Percentiles rank a stretch among this genome's conserved stretches.
Conservation (phyloP, 257 asterid genomes). For the Solanum chilense region DNA sequence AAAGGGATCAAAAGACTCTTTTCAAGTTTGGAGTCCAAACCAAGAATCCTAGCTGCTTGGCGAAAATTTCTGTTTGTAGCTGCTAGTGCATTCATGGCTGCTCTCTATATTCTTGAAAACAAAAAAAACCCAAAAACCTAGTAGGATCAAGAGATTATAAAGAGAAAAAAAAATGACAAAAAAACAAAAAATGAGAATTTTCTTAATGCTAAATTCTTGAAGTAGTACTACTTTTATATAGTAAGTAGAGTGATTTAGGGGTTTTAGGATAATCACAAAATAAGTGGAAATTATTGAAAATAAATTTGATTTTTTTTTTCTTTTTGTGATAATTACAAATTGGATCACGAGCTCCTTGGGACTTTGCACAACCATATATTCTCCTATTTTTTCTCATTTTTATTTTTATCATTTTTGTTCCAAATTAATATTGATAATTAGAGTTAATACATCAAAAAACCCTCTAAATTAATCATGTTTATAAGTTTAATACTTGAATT, state of each 20-base stretch:
- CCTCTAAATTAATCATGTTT: background rate
- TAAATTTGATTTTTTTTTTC: background rate
- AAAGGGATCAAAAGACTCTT: slow-evolving; percentile 87
- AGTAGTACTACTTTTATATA: background rate
- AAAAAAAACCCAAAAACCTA: background rate
- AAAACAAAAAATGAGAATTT: background rate
- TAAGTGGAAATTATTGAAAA: background rate
- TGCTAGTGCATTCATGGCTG: slow-evolving; percentile 80
- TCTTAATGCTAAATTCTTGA: background rate
- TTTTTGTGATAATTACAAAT: background rate
- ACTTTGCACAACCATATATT: background rate
- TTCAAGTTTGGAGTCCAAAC: slow-evolving; percentile 76
- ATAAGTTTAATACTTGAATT: background rate
- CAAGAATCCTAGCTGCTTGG: slow-evolving; percentile 85
- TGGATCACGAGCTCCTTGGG: background rate
- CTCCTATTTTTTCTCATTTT: background rate
- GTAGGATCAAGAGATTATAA: background rate
- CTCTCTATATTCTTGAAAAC: background rate
- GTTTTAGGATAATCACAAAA: background rate
- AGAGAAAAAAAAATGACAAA: background rate
- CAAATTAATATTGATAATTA: background rate
- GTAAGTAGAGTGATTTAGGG: background rate
- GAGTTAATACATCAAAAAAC: background rate
- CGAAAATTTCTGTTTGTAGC: slow-evolving; percentile 91
- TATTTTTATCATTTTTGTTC: background rate